Evolutionary conservation across 2,329 filamentous ascomycete genomes (phyloP), one percentile per base, ranked within the genome.

Genomic region (Macrophomina pseudophaseolina): DNA sequence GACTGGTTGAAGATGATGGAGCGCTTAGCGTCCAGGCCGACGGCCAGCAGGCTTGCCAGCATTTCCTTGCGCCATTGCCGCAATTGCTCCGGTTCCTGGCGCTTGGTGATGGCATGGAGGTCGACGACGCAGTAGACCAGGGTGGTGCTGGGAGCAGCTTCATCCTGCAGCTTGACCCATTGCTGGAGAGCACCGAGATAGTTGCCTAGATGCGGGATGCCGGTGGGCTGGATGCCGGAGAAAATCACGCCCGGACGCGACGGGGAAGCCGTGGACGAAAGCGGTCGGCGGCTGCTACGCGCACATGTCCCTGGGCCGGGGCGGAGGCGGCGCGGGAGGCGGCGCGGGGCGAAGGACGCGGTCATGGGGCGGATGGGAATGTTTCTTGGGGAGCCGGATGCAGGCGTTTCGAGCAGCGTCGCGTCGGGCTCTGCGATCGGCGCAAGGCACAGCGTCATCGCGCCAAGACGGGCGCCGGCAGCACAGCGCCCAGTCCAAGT

Each of bases 181-280:
- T 93, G 88, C 60, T 88, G 87, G 65, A 99, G 82, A 16, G 95
- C 95, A 32, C 95, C 95, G 11, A 97, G 86, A 79, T 97, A 99
- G 80, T 99, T 99, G 65, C 95, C 95, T 35, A 99, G 82, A 78
- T 99, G 95, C 14, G 95, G 95, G 30, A 96, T 86, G 42, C 94
- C 95, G 0, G 95, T 99, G 18, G 95, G 95, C 79, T 99, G 95
- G 72, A 99, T 99, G 64, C 94, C 95, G 3, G 95, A 98, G 83
- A 99, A 97, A 73, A 98, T 87, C 67, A 90, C 84, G 65, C 83
- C 18, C 52, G 64, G 65, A 9, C 52, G 54, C 23, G 64, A 40
- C 5, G 35, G 28, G 18, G 63, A 48, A 18, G 46, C 18, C 30
- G 18, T 42, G 7, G 33, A 18, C 33, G 33, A 53, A 16, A 64